A percentile compares a stretch with the other conserved stretches of the same genome.
Conservation (phyloP, 108 stramenopile genomes). For the Mediolabrus comicus region DNA sequence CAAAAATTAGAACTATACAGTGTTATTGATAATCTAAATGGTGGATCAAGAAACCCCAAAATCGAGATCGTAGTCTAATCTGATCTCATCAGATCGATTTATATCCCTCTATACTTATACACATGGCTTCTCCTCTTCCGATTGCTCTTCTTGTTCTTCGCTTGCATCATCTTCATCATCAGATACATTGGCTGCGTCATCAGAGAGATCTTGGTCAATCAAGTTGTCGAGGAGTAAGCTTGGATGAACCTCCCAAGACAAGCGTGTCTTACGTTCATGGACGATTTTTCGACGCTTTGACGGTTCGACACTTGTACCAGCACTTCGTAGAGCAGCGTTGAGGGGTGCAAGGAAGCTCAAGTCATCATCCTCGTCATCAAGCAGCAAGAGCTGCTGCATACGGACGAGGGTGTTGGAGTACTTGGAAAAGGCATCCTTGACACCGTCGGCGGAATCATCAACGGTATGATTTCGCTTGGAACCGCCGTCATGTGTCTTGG, state of each 20-base stretch:
- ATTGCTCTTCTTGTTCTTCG: not conserved
- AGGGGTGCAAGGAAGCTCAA: not conserved
- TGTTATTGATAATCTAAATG: too few relatives aligned
- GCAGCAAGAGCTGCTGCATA: not conserved
- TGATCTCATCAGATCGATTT: too few relatives aligned
- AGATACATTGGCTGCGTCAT: not conserved
- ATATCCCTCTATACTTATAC: too few relatives aligned
- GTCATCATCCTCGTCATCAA: not conserved
- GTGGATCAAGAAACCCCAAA: too few relatives aligned
- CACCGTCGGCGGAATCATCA: too few relatives aligned
- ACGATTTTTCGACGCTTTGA: not conserved
- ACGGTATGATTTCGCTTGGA: too few relatives aligned
- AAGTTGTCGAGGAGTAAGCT: not conserved
- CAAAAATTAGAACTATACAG: too few relatives aligned
- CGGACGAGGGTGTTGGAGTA: not conserved
- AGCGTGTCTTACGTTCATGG: not conserved
- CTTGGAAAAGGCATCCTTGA: not conserved
- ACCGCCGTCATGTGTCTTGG: not conserved
- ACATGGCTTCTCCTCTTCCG: too few relatives aligned
- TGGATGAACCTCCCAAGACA: not conserved
- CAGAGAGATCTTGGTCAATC: not conserved
- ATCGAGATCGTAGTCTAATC: too few relatives aligned
- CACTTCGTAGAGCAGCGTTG: not conserved
- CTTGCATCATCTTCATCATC: not conserved
- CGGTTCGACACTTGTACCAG: not conserved